Evolutionary conservation across 2,329 filamentous ascomycete genomes (phyloP), one percentile per base, ranked within the genome.

Genomic region (Emydomyces testavorans): DNA sequence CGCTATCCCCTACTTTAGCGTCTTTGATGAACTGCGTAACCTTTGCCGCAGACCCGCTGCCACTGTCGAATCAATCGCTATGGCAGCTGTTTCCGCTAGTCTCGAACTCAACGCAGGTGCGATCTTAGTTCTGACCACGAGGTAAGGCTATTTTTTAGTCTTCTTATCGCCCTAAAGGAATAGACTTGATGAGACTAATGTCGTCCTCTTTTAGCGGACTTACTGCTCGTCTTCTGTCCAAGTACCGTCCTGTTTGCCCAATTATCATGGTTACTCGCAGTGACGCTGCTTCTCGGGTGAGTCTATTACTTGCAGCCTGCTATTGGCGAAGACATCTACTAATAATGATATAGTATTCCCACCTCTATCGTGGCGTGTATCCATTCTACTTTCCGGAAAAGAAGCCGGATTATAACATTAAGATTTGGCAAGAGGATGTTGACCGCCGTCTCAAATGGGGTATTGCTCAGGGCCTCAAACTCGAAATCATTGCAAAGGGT

Each of bases 181-280:
- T 35, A 3, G 15, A 44, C 7, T 21, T 13, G 21, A 8, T 32
- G 23, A 16, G 24, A 51, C 24, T 45, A 21, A 15, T 16, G 11
- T 11, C 48, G 37, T 18, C 38, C 16, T 37, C 37, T 36, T 28
- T n/a, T 20, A 81, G 89, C 57, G 92, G 92, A 64, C 85, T 86
- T 63, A 95, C 90, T 56, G 92, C 92, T 52, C 88, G 92, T 62
- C 82, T 96, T 54, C 77, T 96, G 57, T 94, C 90, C 74, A 98
- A 98, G 76, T 98, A 95, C 76, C 85, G 92, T 63, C 92, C 92
- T 44, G 89, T 96, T 55, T 96, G 90, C 79, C 92, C 92, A 60
- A 95, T 98, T 73, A 90, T 98, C 76, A 96, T 96, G 90, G 85
- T 98, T 55, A 94, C 90, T 56, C 83, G 92, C 61, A 94, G 84